Evolutionary conservation across 2,329 filamentous ascomycete species (phyloP), one percentile per base, ranked within the genome.

Genomic region (Xylariomycetidae sp.): DNA sequence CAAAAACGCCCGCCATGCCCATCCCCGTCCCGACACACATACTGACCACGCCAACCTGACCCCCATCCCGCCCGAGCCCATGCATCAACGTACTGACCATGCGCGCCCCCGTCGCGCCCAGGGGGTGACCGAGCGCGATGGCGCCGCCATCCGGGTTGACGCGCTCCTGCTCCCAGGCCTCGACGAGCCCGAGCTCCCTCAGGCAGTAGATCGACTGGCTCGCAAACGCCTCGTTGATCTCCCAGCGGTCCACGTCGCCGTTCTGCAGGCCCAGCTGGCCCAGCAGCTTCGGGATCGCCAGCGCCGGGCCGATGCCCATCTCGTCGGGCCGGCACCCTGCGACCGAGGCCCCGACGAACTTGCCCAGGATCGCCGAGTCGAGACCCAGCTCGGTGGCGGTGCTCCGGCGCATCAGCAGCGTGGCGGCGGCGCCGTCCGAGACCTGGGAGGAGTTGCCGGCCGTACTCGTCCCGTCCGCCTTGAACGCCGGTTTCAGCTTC

Each of bases 121-220:
- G 72, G 5, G 89, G 89, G 59, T 96, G 90, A 2, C 90, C 90
- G 16, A 96, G 65, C n/a, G 90, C 89, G 59, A 96, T 95, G 3
- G 89, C 90, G 19, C 90, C 89, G 40, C 90, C 90, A 50, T 94
- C 88, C 1, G 88, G 88, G 63, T 97, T 97, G 13, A 96, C 84
- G 62, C 75, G 82, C 6, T 76, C 77, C 35, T 75, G 63, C 48
- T 81, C 72, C 64, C 69, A 79, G 46, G 53, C 76, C 51, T 64
- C 57, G 57, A 80, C 80, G 14, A 90, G 64, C 0, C 80, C 83
- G 9, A 92, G 56, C 50, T 78, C 73, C 40, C 87, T 67, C 28
- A 90, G 64, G 49, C 83, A 89, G 63, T 94, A 72, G 5, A 83
- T 61, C 2, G 75, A 68, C 61, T 82, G 78, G 49, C 74, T 79